Evolutionary conservation across 495 filamentous ascomycete species (phyloP).

Genomic region (Penicillium arizonense): DNA sequence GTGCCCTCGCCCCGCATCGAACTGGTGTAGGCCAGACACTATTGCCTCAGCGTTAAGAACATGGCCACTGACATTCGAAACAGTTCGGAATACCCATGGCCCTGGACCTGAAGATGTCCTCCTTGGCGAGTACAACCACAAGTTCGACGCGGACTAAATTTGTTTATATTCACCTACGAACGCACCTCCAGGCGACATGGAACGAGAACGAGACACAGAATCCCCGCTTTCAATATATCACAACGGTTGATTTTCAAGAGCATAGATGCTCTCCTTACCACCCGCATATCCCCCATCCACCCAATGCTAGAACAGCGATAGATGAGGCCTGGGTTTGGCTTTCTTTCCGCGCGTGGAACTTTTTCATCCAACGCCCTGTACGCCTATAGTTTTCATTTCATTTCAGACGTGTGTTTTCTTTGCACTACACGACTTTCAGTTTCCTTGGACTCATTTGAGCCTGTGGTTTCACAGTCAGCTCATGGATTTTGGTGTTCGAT

Average conservation of each 20-base stretch:
- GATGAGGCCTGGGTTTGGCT: neutral
- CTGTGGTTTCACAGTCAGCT: neutral
- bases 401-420: neutral
- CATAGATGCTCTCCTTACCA: neutral
- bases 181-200: constrained; percentile 6
- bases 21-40: neutral
- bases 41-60: neutral
- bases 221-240: neutral
- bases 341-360: neutral
- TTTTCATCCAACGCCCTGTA: neutral
- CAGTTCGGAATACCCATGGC: constrained; percentile 55
- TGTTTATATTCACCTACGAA: neutral
- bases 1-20: constrained; percentile 1
- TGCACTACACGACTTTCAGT: neutral
- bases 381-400: constrained; percentile 2
- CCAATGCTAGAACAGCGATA: constrained; percentile 4
- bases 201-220: constrained; percentile 23
- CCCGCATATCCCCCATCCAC: neutral
- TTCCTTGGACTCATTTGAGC: neutral
- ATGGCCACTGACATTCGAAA: constrained; percentile 3
- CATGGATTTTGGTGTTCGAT: neutral
- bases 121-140: constrained; percentile 51
- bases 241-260: neutral
- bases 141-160: constrained; percentile 50
- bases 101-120: constrained; percentile 53